phyloP scores from a whole-genome alignment of 768 basidiomycete species.

The Mycena indigotica region DNA sequence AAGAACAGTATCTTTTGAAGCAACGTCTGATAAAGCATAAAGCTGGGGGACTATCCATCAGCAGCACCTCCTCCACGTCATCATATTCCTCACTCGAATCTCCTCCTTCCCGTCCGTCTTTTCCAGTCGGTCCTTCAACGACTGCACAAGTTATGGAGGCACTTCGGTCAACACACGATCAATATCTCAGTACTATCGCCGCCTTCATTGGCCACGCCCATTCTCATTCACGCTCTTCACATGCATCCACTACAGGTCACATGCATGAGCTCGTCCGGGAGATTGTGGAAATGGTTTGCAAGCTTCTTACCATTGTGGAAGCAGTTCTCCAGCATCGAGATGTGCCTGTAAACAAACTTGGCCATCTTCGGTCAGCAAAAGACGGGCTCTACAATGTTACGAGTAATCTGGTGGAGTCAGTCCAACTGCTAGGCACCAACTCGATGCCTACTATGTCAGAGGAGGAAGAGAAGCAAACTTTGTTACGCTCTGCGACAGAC shows the following conservation, averaged over 20 bases:
- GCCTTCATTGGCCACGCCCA: slow-evolving; percentile 98
- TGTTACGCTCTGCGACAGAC: slow-evolving; percentile 85
- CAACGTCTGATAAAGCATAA: slow-evolving; percentile 45
- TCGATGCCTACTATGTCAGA: slow-evolving; percentile 56
- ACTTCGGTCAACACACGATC: slow-evolving; percentile 83
- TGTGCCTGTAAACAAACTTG: slow-evolving; percentile 62
- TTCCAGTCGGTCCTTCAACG: slow-evolving; percentile 74
- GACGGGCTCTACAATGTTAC: slow-evolving; percentile 84
- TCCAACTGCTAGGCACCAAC: slow-evolving; percentile 70
- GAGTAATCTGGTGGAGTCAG: slow-evolving; percentile 83
- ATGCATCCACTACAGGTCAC: slow-evolving; percentile 91
- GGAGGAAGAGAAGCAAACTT: slow-evolving; percentile 77
- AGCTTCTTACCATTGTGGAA: slow-evolving; percentile 88
- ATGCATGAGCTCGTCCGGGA: slow-evolving; percentile 95
- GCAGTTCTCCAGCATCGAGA: slow-evolving; percentile 79
- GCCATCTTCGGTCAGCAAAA: slow-evolving; percentile 69
- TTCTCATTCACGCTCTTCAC: slow-evolving; percentile 84
- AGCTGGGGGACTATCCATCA: slow-evolving; percentile 53
- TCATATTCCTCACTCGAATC: slow-evolving; percentile 68
- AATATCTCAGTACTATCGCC: slow-evolving; percentile 90
- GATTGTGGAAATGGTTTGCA: slow-evolving; percentile 91
- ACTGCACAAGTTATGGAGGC: slow-evolving; percentile 72
- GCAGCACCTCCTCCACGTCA: slow-evolving; percentile 74
- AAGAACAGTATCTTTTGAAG: slow-evolving; percentile 41
- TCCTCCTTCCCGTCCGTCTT: slow-evolving; percentile 49